These are phyloP conservation scores for Chalciporus pseudorubinellus DNA, from an alignment of 768 basidiomycete genomes.

Conservation along the genomic window DNA sequence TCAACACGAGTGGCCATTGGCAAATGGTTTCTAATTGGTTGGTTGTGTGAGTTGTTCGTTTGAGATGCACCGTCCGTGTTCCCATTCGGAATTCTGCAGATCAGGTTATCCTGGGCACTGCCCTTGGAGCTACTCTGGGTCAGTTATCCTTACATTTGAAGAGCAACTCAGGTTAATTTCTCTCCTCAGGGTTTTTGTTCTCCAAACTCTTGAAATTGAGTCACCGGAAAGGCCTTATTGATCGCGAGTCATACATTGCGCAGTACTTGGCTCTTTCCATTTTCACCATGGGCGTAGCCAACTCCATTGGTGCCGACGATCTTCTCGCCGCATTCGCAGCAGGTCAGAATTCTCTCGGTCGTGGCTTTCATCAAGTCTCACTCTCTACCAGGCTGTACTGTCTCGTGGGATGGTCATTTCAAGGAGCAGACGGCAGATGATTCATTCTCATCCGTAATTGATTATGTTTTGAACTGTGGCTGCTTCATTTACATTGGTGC, in stretches of 20 bases:
- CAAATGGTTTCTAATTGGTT: slow-evolving; percentile 86
- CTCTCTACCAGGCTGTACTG: slow-evolving; percentile 65
- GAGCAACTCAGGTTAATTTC: background rate
- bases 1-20: slow-evolving; percentile 62
- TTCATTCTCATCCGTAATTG: slow-evolving; percentile 85
- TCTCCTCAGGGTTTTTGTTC: slow-evolving; percentile 53
- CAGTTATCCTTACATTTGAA: slow-evolving; percentile 5
- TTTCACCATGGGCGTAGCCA: slow-evolving; percentile 76
- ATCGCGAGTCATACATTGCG: slow-evolving; percentile 85
- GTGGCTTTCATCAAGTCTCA: background rate
- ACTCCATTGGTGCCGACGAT: slow-evolving; percentile 82
- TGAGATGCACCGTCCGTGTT: background rate
- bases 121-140: slow-evolving; percentile 61
- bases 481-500: slow-evolving; percentile 88
- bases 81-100: slow-evolving; percentile 44
- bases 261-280: slow-evolving; percentile 76
- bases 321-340: slow-evolving; percentile 87
- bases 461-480: slow-evolving; percentile 78
- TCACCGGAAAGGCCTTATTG: slow-evolving; percentile 62
- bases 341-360: slow-evolving; percentile 37
- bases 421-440: slow-evolving; percentile 80
- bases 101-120: slow-evolving; percentile 73
- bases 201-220: slow-evolving; percentile 71
- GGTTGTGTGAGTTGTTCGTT: slow-evolving; percentile 50
- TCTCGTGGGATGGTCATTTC: slow-evolving; percentile 90